A percentile compares a stretch with the other conserved stretches of the same genome.
phyloP scores from a whole-genome alignment of 768 basidiomycete species.

The Suillus variegatus region DNA sequence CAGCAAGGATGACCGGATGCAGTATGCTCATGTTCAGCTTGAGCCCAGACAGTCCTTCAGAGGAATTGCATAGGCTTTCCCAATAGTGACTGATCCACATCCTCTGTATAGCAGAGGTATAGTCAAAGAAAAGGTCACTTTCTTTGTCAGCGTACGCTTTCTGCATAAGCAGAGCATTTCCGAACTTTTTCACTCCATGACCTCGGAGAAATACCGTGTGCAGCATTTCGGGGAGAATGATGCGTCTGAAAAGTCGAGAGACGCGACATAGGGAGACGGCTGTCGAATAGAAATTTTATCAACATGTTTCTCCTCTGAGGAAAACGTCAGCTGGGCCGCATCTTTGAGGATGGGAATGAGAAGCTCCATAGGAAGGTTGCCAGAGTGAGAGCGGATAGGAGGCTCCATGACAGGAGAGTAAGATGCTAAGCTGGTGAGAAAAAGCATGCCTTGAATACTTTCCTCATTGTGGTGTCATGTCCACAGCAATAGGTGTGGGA shows the following conservation, averaged over 20 bases:
- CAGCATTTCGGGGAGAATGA: slow-evolving; percentile 39
- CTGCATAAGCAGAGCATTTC: too few relatives aligned
- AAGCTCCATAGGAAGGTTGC: slow-evolving; percentile 36
- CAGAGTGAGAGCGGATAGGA: slow-evolving; percentile 17
- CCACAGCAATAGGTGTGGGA: too few relatives aligned
- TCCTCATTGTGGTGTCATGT: background rate
- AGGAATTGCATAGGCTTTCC: too few relatives aligned
- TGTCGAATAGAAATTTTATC: slow-evolving; percentile 19
- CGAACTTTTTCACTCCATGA: too few relatives aligned
- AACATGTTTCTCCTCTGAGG: background rate
- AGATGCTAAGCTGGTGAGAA: background rate
- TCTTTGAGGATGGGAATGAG: slow-evolving; percentile 32
- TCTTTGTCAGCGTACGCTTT: too few relatives aligned
- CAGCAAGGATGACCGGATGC: too few relatives aligned
- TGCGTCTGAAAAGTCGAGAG: slow-evolving; percentile 32
- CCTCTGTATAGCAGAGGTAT: too few relatives aligned
- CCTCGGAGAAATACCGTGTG: slow-evolving; percentile 18
- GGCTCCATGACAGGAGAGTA: background rate
- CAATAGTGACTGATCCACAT: too few relatives aligned
- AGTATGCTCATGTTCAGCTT: too few relatives aligned
- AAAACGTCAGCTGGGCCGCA: slow-evolving; percentile 27
- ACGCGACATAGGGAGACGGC: slow-evolving; percentile 36
- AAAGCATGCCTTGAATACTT: background rate
- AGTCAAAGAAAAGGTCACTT: too few relatives aligned
- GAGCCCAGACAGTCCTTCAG: too few relatives aligned